Evolutionary conservation across 306 rosid genomes (phyloP).

Genomic region (Adenanthera pavonina): DNA sequence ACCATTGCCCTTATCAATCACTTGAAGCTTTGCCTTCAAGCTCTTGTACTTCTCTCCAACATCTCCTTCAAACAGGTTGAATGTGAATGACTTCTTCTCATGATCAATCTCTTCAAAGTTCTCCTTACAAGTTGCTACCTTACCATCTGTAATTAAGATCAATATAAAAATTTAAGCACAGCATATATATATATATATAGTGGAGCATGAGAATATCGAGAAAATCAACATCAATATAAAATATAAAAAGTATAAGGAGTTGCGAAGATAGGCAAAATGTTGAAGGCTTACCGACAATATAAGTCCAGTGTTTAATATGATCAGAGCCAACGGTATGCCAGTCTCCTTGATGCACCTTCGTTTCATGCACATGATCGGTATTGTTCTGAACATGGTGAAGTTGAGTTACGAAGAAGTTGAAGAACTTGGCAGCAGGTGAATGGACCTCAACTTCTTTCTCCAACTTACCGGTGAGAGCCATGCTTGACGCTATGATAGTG

Average conservation of each 20-base stretch:
- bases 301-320: constrained; percentile 47
- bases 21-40: background rate
- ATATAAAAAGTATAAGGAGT: too few species aligned
- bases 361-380: constrained; percentile 14
- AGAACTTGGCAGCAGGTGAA: constrained; percentile 32
- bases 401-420: constrained; percentile 20
- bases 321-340: constrained; percentile 47
- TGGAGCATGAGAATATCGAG: too few species aligned
- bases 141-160: background rate
- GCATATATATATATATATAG: too few species aligned
- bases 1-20: background rate
- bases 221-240: too few species aligned
- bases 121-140: background rate
- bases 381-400: constrained; percentile 33
- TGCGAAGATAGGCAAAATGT: too few species aligned
- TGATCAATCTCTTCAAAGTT: background rate
- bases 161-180: too few species aligned
- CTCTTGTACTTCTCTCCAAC: background rate
- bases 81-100: background rate
- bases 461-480: constrained; percentile 35
- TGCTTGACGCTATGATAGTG: too few species aligned
- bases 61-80: background rate
- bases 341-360: constrained; percentile 55
- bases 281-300: constrained; percentile 19
- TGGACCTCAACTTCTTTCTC: constrained; percentile 38